Conservation (phyloP, 2,329 filamentous ascomycete species). For the Didymella sp. region DNA sequence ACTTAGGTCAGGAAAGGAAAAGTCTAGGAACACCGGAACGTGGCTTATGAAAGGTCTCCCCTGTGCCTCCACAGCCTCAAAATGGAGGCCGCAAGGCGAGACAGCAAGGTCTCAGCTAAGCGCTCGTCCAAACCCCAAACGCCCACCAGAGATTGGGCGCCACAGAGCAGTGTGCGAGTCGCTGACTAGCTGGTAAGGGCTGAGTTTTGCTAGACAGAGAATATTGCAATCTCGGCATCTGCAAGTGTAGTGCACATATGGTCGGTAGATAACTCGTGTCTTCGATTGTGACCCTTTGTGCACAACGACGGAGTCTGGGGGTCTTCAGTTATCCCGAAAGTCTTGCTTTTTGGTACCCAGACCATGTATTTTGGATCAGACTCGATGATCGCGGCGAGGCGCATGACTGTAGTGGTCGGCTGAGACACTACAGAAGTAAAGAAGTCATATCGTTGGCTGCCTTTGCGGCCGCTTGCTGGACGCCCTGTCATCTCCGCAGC, state of each 20-base stretch:
- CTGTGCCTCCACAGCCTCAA: constrained; percentile 22
- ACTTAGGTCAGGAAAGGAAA: constrained; percentile 22
- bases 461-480: constrained; percentile 8
- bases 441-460: constrained; percentile 1
- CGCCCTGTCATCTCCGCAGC: constrained; percentile 9
- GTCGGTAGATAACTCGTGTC: neutral
- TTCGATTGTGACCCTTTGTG: neutral
- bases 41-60: constrained; percentile 24
- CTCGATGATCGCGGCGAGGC: constrained; percentile 14
- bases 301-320: too few relatives aligned
- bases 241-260: neutral
- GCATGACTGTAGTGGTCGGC: constrained; percentile 22
- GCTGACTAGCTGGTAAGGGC: neutral
- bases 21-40: constrained; percentile 19
- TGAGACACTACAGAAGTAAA: constrained; percentile 14
- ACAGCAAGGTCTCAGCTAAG: constrained; percentile 18
- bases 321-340: neutral
- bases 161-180: neutral
- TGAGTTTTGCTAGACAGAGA: neutral
- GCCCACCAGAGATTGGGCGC: neutral
- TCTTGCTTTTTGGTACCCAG: neutral
- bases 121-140: neutral
- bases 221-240: neutral
- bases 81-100: constrained; percentile 13
- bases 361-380: neutral